Conservation (phyloP, 768 basidiomycete genomes). For the Kwoniella mangroviensis region DNA sequence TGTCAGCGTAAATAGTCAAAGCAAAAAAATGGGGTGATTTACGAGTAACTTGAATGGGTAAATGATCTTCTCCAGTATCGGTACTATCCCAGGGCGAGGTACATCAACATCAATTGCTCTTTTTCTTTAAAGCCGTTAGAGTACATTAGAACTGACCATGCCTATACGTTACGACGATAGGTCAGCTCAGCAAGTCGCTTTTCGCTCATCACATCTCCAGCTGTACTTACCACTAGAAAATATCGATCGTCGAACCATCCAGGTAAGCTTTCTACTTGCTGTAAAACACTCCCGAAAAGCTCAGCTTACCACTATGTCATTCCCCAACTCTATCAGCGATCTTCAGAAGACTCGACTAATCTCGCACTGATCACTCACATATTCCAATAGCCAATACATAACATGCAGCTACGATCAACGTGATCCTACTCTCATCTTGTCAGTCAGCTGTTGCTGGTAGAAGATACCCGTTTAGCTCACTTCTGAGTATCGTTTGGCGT, state of each 20-base stretch:
- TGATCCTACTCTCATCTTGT: slow-evolving; percentile 34
- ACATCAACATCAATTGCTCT: not conserved
- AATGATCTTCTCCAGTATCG: slow-evolving; percentile 49
- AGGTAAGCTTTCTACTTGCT: too few species aligned
- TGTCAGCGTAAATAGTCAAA: not conserved
- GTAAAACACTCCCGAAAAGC: too few species aligned
- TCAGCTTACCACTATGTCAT: slow-evolving; percentile 7
- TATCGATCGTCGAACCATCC: too few species aligned
- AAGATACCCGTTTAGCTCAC: slow-evolving; percentile 21
- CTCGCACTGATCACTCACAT: too few species aligned
- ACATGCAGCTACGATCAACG: slow-evolving; percentile 53
- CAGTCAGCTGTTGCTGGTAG: not conserved
- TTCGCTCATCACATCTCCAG: not conserved
- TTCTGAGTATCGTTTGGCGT: slow-evolving; percentile 42
- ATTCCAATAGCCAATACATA: slow-evolving; percentile 55
- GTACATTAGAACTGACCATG: slow-evolving; percentile 13
- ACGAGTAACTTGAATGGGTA: slow-evolving; percentile 59
- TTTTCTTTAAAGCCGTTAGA: not conserved
- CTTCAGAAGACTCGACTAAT: too few species aligned
- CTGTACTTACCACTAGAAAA: slow-evolving; percentile 36
- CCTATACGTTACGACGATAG: not conserved
- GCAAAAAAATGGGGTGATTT: too few species aligned
- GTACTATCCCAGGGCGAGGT: slow-evolving; percentile 32
- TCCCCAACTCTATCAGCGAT: not conserved
- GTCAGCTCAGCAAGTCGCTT: not conserved